Evolutionary conservation across 805 yeast genomes (phyloP).

Genomic region (Candida tammaniensis): DNA sequence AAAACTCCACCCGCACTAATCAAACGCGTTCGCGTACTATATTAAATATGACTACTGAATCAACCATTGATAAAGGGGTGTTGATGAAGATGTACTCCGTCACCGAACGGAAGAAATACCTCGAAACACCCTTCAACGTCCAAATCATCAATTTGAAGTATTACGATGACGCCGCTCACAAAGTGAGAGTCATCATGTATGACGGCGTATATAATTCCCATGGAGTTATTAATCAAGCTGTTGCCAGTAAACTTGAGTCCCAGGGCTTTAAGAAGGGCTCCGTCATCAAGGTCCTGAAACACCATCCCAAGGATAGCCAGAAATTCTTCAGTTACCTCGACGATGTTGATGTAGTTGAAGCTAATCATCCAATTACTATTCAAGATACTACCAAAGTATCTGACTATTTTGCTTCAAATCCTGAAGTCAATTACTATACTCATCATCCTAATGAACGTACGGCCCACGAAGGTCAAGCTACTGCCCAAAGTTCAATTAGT

Average conservation of each 20-base stretch:
- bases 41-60: constrained; percentile 9
- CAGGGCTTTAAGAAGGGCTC: constrained; percentile 46
- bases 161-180: constrained; percentile 18
- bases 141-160: constrained; percentile 35
- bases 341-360: constrained; percentile 40
- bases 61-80: constrained; percentile 8
- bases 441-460: constrained; percentile 7
- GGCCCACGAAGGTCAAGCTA: constrained; percentile 2
- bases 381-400: constrained; percentile 30
- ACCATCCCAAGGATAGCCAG: constrained; percentile 44
- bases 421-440: constrained; percentile 19
- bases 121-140: constrained; percentile 23
- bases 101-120: constrained; percentile 13
- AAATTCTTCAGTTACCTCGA: constrained; percentile 49
- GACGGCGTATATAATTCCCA: constrained; percentile 39
- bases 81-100: constrained; percentile 13
- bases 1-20: constrained; percentile 1
- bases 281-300: constrained; percentile 40
- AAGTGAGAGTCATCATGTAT: constrained; percentile 34
- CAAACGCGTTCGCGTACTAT: constrained; percentile 3
- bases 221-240: constrained; percentile 39
- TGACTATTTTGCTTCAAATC: constrained; percentile 56
- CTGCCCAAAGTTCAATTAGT: constrained; percentile 2
- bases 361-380: constrained; percentile 6
- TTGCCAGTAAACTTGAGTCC: constrained; percentile 37